Conservation (phyloP, 768 basidiomycete species). For the Lactarius quietus region DNA sequence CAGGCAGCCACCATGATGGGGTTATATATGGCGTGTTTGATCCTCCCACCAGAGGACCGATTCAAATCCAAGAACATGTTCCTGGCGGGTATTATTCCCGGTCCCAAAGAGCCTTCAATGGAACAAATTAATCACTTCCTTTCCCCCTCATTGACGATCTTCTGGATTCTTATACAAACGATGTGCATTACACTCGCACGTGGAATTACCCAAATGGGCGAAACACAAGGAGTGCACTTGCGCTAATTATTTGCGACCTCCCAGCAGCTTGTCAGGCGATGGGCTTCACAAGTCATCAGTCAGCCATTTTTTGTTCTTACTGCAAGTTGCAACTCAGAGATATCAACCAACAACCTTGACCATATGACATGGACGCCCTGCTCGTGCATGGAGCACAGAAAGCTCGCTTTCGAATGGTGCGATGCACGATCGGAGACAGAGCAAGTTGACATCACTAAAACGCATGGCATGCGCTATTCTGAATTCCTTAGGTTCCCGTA, state of each 20-base stretch:
- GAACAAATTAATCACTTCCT: constrained; percentile 39
- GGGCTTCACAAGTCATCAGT: too few relatives aligned
- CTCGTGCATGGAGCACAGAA: constrained; percentile 7
- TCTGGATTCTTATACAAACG: constrained; percentile 33
- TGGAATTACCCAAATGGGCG: constrained; percentile 2
- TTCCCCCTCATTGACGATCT: constrained; percentile 39
- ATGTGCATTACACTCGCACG: constrained; percentile 33
- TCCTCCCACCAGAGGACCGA: constrained; percentile 36
- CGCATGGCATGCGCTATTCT: constrained; percentile 30
- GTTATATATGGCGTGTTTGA: constrained; percentile 36
- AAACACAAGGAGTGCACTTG: background rate
- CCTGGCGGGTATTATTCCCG: constrained; percentile 41
- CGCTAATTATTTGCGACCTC: background rate
- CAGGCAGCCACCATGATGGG: constrained; percentile 29
- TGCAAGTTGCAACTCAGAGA: too few relatives aligned
- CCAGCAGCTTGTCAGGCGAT: too few relatives aligned
- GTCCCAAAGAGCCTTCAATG: constrained; percentile 37
- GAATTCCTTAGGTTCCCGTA: constrained; percentile 26
- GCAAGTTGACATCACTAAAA: constrained; percentile 17
- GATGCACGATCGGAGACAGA: constrained; percentile 18
- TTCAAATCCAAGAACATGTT: constrained; percentile 42
- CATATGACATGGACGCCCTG: too few relatives aligned
- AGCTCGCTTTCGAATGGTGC: constrained; percentile 23
- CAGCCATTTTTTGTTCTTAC: too few relatives aligned
- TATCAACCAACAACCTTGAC: background rate